A percentile compares a stretch with the other conserved stretches of the same genome.
Evolutionary conservation across 441 rosid genomes (phyloP).

Genomic region (Gossypium schwendimanii): DNA sequence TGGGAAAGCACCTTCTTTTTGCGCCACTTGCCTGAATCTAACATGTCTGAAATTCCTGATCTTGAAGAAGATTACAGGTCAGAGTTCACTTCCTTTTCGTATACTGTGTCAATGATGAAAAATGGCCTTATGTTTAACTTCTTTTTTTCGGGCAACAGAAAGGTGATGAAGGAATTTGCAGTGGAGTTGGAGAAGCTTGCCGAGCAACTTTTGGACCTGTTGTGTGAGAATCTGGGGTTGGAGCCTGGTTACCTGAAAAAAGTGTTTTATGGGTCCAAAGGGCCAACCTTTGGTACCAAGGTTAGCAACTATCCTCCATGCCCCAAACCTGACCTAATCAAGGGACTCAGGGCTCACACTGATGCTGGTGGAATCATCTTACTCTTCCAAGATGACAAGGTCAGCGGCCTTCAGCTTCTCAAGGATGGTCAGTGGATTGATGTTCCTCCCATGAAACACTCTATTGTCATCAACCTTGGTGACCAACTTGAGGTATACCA

Average conservation of each 20-base stretch:
- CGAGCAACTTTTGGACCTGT: conserved; percentile 47
- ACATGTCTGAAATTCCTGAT: conserved; percentile 44
- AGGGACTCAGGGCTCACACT: conserved; percentile 80
- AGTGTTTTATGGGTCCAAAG: conserved; percentile 49
- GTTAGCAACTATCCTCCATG: conserved; percentile 86
- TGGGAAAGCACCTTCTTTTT: conserved; percentile 72
- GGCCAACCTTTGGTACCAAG: conserved; percentile 70
- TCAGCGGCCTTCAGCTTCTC: conserved; percentile 78
- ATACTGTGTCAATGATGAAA: not conserved
- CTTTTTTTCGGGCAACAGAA: conserved; percentile 23
- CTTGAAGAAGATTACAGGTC: conserved; percentile 48
- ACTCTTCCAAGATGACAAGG: conserved; percentile 73
- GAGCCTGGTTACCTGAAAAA: conserved; percentile 64
- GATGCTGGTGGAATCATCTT: conserved; percentile 77
- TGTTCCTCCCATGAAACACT: conserved; percentile 68
- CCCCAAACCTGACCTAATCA: conserved; percentile 69
- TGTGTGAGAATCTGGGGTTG: conserved; percentile 58
- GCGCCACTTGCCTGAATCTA: conserved; percentile 49
- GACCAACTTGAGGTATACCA: conserved; percentile 75
- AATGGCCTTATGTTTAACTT: not conserved
- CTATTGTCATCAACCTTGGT: conserved; percentile 74
- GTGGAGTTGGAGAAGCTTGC: conserved; percentile 46
- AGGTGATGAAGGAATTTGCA: conserved; percentile 54
- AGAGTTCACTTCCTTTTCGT: not conserved
- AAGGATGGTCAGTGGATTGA: conserved; percentile 72